Evolutionary conservation across 306 rosid species (phyloP), one percentile per base, ranked within the genome.

Genomic region (Carpinus fangiana): DNA sequence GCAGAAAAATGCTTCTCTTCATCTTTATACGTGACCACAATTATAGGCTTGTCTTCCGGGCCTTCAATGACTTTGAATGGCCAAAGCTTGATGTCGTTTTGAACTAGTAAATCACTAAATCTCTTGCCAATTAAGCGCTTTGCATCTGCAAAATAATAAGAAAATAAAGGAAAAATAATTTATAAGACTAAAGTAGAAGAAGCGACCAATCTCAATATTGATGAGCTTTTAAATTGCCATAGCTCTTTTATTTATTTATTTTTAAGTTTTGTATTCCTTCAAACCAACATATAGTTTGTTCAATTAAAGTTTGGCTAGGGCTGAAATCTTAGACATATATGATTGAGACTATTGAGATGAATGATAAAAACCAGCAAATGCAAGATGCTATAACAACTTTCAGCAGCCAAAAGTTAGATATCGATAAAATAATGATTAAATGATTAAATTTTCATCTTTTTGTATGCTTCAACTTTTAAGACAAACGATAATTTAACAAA

Each of bases 261-360:
- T 28, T 28, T 28, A 1, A 1, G 2, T 28, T 2, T 28, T 28
- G 31, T 2, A 28, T 1, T 28, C 31, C 31, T 28, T 28, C 31
- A 28, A 36, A 36, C 4, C 41, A 36, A 36, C 41, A 3, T 36
- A 50, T 4, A 12, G 12, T 12, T 12, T 50, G 14, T 12, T 50
- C 4, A 50, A 50, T 50, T 4, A 12, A 50, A 67, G 28, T 64
- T 56, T 18, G 68, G 88, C 87, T 81, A 90, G 77, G 2, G 93
- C 67, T 59, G 36, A 21, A 59, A 23, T 11, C 26, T 59, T 3
- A 9, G 65, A 11, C 65, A 23, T 28, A 21, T 8, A 26, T 0
- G 28, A 59, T 59, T 21, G 26, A 23, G 36, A 59, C 36, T 23
- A 59, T 12, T 21, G 21, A 12, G 17, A 14, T 14, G 3, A 62